Percentiles rank a stretch among this genome's conserved stretches.
phyloP scores from a whole-genome alignment of 495 filamentous ascomycete genomes.

The Xylaria intraflava region DNA sequence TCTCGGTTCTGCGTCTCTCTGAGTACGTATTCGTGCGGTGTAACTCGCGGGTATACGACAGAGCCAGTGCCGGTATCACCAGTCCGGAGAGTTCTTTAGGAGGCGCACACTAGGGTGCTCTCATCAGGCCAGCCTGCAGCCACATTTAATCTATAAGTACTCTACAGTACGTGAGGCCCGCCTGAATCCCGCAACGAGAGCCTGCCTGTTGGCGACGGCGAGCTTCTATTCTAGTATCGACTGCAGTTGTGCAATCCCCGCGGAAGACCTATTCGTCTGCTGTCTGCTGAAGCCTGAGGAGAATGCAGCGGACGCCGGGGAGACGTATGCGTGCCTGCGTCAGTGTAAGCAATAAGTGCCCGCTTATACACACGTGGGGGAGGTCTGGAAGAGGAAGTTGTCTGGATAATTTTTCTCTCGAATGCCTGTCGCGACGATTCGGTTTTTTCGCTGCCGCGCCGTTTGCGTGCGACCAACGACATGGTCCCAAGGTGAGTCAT shows the following conservation, averaged over 20 bases:
- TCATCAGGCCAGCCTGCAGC: slow-evolving; percentile 11
- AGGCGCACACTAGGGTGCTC: background rate
- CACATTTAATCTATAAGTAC: slow-evolving; percentile 10
- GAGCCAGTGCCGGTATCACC: background rate
- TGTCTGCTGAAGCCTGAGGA: no score
- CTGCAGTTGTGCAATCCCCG: background rate
- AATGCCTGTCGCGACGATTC: background rate
- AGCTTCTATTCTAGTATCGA: slow-evolving; percentile 9
- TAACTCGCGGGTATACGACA: background rate
- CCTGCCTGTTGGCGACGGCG: slow-evolving; percentile 1
- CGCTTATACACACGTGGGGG: background rate
- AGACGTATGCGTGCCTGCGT: background rate
- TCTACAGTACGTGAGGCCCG: no score
- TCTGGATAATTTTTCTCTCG: background rate
- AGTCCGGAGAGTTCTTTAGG: slow-evolving; percentile 4
- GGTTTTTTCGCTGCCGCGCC: background rate
- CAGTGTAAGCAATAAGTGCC: background rate
- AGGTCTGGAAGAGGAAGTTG: background rate
- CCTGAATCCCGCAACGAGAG: background rate
- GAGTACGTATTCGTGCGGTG: no score
- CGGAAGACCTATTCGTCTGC: background rate
- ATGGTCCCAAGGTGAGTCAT: background rate
- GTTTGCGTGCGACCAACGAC: background rate
- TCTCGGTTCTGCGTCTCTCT: slow-evolving; percentile 13
- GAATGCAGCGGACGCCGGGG: background rate